phyloP scores from a whole-genome alignment of 306 rosid genomes.

The barrel medic (Medicago truncatula) region MtrunA17r5.0-ANR NC_053048.1:30105501-30106000 shows the following conservation, averaged over 20 bases:
- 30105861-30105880: too few species aligned
- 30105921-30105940: too few species aligned
- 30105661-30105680: not conserved
- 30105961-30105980: too few species aligned
- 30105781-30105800: not conserved
- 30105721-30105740: not conserved
- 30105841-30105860: too few species aligned
- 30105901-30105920: too few species aligned
- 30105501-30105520: not conserved
- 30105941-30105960: too few species aligned
- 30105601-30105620: not conserved
- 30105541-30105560: not conserved
- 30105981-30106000: too few species aligned
- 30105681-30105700: not conserved
- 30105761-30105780: not conserved
- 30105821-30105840: not conserved
- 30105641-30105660: conserved; percentile 20
- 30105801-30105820: not conserved
- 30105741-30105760: not conserved
- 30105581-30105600: not conserved
- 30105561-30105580: not conserved
- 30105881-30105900: too few species aligned
- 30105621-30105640: not conserved
- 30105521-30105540: not conserved
- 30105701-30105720: not conserved